These are phyloP conservation scores for Dothidotthia symphoricarpi DNA, from an alignment of 2,329 filamentous ascomycete genomes.

Conservation along the genomic window DNA sequence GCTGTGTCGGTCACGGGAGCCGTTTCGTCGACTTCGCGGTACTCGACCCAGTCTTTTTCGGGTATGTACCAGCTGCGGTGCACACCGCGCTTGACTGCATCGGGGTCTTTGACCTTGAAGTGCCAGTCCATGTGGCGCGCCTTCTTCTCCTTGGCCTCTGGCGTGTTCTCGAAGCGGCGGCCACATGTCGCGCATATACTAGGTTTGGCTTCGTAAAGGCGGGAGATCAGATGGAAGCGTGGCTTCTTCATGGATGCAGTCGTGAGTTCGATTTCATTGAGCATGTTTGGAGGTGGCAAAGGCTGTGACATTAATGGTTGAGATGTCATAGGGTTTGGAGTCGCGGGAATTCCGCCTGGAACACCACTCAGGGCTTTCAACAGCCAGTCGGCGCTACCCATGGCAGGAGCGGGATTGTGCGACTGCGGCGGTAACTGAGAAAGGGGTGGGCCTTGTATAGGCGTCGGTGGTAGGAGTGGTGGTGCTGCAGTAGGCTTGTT, in stretches of 20 bases:
- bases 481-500: constrained; percentile 24
- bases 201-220: constrained; percentile 76
- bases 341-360: constrained; percentile 25
- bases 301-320: constrained; percentile 29
- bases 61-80: constrained; percentile 95
- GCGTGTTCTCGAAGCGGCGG: constrained; percentile 74
- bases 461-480: constrained; percentile 14
- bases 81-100: constrained; percentile 80
- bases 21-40: constrained; percentile 72
- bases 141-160: constrained; percentile 80
- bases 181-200: constrained; percentile 91
- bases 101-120: constrained; percentile 87
- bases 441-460: constrained; percentile 15
- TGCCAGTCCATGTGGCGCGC: constrained; percentile 97
- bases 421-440: constrained; percentile 22
- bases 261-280: constrained; percentile 59
- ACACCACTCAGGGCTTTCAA: constrained; percentile 33
- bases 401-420: constrained; percentile 11
- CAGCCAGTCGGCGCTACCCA: constrained; percentile 32
- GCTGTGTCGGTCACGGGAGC: constrained; percentile 34
- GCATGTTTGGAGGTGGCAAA: constrained; percentile 39
- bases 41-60: constrained; percentile 90
- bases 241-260: constrained; percentile 71
- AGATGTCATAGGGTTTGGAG: constrained; percentile 25
- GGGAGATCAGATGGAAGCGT: constrained; percentile 69